Base-by-base conservation (phyloP, 1,284 basidiomycete genomes). In the Cutaneotrichosporon sp. region DNA sequence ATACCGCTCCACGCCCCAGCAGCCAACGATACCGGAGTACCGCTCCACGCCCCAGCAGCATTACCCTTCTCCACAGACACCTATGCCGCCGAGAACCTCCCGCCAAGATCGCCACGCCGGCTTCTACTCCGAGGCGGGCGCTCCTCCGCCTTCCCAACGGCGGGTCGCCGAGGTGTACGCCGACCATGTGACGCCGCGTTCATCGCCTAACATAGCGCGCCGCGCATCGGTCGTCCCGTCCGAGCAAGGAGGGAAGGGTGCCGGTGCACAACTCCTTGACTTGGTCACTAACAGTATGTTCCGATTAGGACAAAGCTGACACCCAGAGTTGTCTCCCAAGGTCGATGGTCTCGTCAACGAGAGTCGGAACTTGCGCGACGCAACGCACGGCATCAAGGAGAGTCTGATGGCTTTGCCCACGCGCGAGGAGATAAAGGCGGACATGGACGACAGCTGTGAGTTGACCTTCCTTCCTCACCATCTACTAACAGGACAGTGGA, bases 351-450 rank as follows among this genome's bases (percentile, higher is more conserved):
- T 60, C 14, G 34, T 21, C 4, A 42, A 32, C 8, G 47, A 62
- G 14, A 30, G 57, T 10, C 56, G 51, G 42, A 22, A 58, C n/a
- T 30, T 73, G 13, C 69, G 74, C 42, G 74, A 77, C 58, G 55
- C 67, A 50, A n/a, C 70, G 2, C 72, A 76, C 61, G 74, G 71
- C 13, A 38, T 77, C 4, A 65, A 63, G 16, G 68, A 64, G 8
- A 66, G 67, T n/a, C 62, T 72, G 31, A 66, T 63, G 32, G 66
- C 66, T 1, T 51, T 76, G 30, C 70, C 73, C 10, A 73, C 73
- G 0, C 67, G 63, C 13, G 70, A 73, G 31, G 76, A 77, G 40
- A 53, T 75, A 22, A 66, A 64, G 18, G 74, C 73, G 38, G 73
- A 72, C 32, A 52, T 77, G 47, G 61, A 56, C 21, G 65, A 67